Evolutionary conservation across 2,329 filamentous ascomycete species (phyloP).

Genomic region (Dactylonectria estremocensis): DNA sequence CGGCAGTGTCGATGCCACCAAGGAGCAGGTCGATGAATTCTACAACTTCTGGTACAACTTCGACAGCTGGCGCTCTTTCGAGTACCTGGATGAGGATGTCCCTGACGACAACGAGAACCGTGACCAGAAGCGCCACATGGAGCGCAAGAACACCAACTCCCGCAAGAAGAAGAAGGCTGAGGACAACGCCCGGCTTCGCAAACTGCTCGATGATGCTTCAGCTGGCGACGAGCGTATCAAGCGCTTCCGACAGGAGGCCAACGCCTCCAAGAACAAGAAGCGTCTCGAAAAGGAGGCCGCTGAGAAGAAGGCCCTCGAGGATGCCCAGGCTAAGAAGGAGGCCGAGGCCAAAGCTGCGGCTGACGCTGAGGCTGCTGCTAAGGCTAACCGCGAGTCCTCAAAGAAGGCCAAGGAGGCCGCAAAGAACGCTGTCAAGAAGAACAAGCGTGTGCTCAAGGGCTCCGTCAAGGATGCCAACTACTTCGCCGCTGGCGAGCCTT

Average conservation of each 20-base stretch:
- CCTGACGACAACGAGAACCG: conserved; percentile 99
- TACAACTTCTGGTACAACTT: conserved; percentile 99
- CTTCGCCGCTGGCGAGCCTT: conserved; percentile 83
- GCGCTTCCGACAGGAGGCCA: conserved; percentile 93
- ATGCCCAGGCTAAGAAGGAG: conserved; percentile 85
- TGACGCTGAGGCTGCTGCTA: conserved; percentile 89
- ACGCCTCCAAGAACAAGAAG: conserved; percentile 97
- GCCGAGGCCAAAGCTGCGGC: conserved; percentile 85
- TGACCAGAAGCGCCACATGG: conserved; percentile 98
- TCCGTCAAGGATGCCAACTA: conserved; percentile 99
- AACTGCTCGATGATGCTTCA: conserved; percentile 89
- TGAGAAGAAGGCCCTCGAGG: conserved; percentile 88
- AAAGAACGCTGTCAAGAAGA: conserved; percentile 99
- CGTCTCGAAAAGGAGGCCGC: conserved; percentile 90
- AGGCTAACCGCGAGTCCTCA: conserved; percentile 83
- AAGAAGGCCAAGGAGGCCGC: conserved; percentile 99
- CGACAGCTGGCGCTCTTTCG: conserved; percentile 97
- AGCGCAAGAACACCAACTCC: conserved; percentile 97
- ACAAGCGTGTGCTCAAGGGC: conserved; percentile 96
- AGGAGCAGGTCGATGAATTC: conserved; percentile 93
- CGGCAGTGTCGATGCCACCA: conserved; percentile 85
- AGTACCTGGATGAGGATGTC: conserved; percentile 99
- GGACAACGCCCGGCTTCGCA: conserved; percentile 91
- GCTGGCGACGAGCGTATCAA: conserved; percentile 95
- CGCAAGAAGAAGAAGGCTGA: conserved; percentile 99